Evolutionary conservation across 2,329 filamentous ascomycete genomes (phyloP), one percentile per base, ranked within the genome.

Genomic region (Fusarium sp.): DNA sequence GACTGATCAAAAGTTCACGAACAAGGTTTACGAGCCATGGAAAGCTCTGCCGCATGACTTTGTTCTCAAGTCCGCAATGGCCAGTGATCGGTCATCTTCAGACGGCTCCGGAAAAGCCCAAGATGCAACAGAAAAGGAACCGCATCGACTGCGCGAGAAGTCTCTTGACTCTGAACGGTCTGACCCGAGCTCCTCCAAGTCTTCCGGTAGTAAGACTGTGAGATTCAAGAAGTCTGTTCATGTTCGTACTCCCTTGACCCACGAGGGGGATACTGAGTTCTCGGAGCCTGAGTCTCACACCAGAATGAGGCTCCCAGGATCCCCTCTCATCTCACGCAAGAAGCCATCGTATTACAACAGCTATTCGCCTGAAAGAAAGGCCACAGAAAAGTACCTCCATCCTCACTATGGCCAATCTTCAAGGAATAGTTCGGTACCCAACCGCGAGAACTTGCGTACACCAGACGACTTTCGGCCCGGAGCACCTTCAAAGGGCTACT

Each of bases 121-220:
- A 53, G 50, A 60, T 23, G 37, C 60, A 9, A n/a, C 28, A 9
- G 10, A 40, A 12, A 42, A 52, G 15, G 52, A 61, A 6, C 47
- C 61, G 19, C 16, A 59, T 28, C 59, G 64, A 23, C 46, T 23
- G 18, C 63, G 60, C 23, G 72, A 66, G 18, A 72, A 66, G 32
- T 66, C 69, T 13, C 43, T 64, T 12, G 66, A 72, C 30, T 75
- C 76, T 25, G 70, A 76, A 5, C 30, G 71, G 25, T 78, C 75
- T n/a, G 65, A 67, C 2, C 70, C 72, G 40, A 71, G 62, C n/a
- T 78, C 76, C 9, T 44, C 67, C 5, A 78, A 73, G 47, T 77
- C 76, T 18, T 71, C 73, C 6, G 58, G 69, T 18, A 77, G 72
- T 66, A 79, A 79, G 50, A 78, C 75, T 21, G 75, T 79, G 11